Conservation (phyloP, 768 basidiomycete species). For the Cyclocybe aegerita region DNA sequence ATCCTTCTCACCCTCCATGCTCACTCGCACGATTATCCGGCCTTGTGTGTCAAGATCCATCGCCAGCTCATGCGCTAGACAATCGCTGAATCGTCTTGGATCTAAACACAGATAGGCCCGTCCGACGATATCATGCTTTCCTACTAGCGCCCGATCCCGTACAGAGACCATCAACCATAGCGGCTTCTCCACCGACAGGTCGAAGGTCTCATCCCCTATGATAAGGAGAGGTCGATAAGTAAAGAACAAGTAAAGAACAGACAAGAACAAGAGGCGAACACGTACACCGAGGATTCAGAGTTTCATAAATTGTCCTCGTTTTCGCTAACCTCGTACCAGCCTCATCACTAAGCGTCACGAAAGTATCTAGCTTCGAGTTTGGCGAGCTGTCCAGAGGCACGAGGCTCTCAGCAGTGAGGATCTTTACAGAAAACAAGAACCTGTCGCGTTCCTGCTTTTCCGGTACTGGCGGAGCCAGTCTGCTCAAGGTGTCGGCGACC, state of each 20-base stretch:
- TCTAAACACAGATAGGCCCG: constrained; percentile 92
- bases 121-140: constrained; percentile 92
- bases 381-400: constrained; percentile 73
- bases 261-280: constrained; percentile 12
- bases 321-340: constrained; percentile 87
- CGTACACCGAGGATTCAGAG: constrained; percentile 86
- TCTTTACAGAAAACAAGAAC: constrained; percentile 92
- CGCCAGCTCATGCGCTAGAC: constrained; percentile 89
- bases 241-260: not conserved
- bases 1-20: constrained; percentile 99
- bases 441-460: constrained; percentile 64
- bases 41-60: constrained; percentile 87
- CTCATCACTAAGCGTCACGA: constrained; percentile 93
- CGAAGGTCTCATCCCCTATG: constrained; percentile 95
- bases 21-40: constrained; percentile 81
- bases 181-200: constrained; percentile 90
- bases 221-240: constrained; percentile 8
- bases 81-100: constrained; percentile 84
- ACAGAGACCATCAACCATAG: constrained; percentile 97
- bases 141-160: constrained; percentile 84
- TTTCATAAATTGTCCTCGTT: constrained; percentile 95
- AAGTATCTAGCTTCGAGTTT: constrained; percentile 84
- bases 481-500: constrained; percentile 62
- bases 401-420: constrained; percentile 89
- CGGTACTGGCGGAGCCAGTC: constrained; percentile 65